Conservation (phyloP, 306 rosid genomes). For the Fagus sylvatica region DNA sequence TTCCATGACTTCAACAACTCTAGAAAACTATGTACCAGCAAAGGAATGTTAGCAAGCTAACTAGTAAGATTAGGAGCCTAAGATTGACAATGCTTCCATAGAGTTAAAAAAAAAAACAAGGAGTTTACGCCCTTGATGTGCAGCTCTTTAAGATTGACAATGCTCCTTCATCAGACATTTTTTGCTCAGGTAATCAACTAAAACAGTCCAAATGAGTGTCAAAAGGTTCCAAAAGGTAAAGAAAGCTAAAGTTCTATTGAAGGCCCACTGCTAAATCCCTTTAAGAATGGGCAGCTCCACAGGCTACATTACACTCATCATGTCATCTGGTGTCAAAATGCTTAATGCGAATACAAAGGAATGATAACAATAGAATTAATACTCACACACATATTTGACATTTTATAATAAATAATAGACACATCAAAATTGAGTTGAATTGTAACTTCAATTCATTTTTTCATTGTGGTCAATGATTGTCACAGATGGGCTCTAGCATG, state of each 20-base stretch:
- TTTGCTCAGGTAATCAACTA: background rate
- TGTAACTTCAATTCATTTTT: background rate
- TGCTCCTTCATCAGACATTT: background rate
- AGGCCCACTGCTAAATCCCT: background rate
- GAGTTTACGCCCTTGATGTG: background rate
- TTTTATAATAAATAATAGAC: no score
- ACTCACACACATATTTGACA: no score
- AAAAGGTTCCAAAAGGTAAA: background rate
- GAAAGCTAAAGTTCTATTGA: background rate
- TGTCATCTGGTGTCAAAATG: background rate
- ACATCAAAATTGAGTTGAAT: background rate
- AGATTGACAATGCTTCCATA: background rate
- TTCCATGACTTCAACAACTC: background rate
- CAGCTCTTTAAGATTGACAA: background rate
- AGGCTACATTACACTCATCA: background rate
- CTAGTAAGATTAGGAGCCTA: background rate
- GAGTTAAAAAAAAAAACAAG: background rate
- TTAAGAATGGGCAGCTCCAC: background rate
- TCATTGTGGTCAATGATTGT: conserved; percentile 2
- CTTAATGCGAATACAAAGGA: background rate
- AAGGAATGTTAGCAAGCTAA: background rate
- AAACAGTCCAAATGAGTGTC: background rate
- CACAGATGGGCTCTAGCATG: conserved; percentile 64
- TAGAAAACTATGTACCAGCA: background rate
- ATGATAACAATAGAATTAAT: background rate